phyloP scores from a whole-genome alignment of 139 green algal genomes.

The Astrephomene gubernaculifera region DNA sequence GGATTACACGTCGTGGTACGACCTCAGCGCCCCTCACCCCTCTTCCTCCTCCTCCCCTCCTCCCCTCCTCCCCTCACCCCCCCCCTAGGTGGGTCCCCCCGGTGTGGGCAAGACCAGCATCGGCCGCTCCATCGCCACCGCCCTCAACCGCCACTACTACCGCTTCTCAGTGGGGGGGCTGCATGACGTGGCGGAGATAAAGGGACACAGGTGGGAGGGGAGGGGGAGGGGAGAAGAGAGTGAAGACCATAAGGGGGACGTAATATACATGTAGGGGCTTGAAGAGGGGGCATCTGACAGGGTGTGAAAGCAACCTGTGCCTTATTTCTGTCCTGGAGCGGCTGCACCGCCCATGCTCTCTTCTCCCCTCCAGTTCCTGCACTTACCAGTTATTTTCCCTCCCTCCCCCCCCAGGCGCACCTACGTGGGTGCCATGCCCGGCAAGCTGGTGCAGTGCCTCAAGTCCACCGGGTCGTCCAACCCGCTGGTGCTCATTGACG shows the following conservation, averaged over 20 bases:
- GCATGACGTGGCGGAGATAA: constrained; percentile 97
- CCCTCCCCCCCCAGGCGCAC: constrained; percentile 74
- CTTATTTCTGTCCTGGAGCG: no score
- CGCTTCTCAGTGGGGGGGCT: constrained; percentile 94
- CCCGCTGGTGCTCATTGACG: constrained; percentile 97
- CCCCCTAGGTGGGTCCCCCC: constrained; percentile 76
- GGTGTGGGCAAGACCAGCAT: constrained; percentile 97
- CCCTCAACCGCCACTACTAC: constrained; percentile 91
- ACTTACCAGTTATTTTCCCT: no score
- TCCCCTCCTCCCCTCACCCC: no score
- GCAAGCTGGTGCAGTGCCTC: constrained; percentile 98
- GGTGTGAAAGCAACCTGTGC: no score
- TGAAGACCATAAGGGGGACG: no score
- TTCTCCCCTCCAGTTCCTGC: neutral
- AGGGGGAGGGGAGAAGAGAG: no score
- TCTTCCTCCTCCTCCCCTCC: neutral
- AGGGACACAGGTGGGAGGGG: constrained; percentile 76
- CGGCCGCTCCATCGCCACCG: constrained; percentile 86
- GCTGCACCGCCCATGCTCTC: neutral
- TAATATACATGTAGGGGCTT: no score
- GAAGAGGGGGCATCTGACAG: no score
- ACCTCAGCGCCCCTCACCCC: no score
- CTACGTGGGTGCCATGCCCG: constrained; percentile 98
- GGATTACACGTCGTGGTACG: no score
- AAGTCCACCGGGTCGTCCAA: constrained; percentile 88